phyloP scores from a whole-genome alignment of 2,329 filamentous ascomycete genomes.

The Fusarium protoensiforme region DNA sequence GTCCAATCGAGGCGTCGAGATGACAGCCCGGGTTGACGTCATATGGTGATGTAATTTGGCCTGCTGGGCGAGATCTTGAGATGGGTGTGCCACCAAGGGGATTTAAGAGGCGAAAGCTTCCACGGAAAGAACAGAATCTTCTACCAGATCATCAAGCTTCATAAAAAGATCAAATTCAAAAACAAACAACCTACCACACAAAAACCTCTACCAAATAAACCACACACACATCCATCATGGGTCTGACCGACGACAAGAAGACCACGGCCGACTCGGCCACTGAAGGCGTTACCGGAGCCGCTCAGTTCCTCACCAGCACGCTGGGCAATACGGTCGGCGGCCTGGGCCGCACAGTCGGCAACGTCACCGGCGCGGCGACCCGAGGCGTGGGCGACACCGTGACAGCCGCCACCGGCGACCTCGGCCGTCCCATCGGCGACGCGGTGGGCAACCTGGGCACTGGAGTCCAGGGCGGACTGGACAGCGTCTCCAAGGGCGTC shows the following conservation, averaged over 20 bases:
- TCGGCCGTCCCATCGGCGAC: conserved; percentile 66
- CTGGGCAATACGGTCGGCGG: conserved; percentile 55
- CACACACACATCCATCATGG: conserved; percentile 7
- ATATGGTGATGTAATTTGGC: conserved; percentile 26
- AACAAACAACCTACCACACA: not conserved
- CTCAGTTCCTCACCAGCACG: conserved; percentile 53
- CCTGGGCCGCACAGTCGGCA: conserved; percentile 53
- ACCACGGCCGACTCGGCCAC: conserved; percentile 42
- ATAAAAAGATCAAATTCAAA: not conserved
- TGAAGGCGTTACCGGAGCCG: conserved; percentile 49
- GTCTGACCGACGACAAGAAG: conserved; percentile 39
- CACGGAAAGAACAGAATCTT: not conserved
- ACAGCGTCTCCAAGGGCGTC: conserved; percentile 62
- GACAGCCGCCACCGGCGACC: conserved; percentile 62
- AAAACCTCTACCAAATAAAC: not conserved
- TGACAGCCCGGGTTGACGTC: conserved; percentile 37
- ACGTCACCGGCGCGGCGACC: conserved; percentile 62
- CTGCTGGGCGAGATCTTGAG: conserved; percentile 25
- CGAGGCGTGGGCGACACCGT: conserved; percentile 68
- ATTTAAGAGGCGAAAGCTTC: conserved; percentile 24
- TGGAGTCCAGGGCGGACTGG: conserved; percentile 63
- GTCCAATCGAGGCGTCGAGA: conserved; percentile 16
- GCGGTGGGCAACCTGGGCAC: conserved; percentile 63
- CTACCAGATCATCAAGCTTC: conserved; percentile 5
- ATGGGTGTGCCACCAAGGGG: not conserved